These are phyloP conservation scores for Pinus albicaulis DNA, from an alignment of 75 land plant species.

Conservation along the genomic window DNA sequence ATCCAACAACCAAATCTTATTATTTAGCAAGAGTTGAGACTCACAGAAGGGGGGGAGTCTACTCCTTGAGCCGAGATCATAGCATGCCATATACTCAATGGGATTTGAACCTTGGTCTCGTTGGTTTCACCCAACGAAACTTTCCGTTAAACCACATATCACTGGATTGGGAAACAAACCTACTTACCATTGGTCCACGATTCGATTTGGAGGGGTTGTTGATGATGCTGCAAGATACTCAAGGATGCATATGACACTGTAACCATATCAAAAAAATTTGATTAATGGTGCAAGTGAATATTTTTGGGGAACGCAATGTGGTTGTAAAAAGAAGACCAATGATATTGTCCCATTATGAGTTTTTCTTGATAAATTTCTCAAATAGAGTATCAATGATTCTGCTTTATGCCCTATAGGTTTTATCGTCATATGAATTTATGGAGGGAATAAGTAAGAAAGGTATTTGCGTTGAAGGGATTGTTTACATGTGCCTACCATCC, in stretches of 20 bases:
- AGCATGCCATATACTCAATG: too few relatives aligned
- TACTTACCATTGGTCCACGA: conserved; percentile 93
- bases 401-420: conserved; percentile 36
- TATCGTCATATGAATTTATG: conserved; percentile 89
- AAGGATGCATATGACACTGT: conserved; percentile 96
- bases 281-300: background rate
- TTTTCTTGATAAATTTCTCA: conserved; percentile 5
- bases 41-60: too few relatives aligned
- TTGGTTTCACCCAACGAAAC: too few relatives aligned
- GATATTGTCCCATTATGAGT: background rate
- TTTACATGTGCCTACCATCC: conserved; percentile 70
- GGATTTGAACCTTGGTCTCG: too few relatives aligned
- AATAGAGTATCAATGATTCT: background rate
- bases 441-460: conserved; percentile 98
- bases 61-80: too few relatives aligned
- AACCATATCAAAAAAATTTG: background rate
- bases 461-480: conserved; percentile 98
- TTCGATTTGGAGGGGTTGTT: conserved; percentile 96
- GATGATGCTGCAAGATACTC: conserved; percentile 99
- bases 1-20: too few relatives aligned
- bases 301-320: background rate
- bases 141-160: too few relatives aligned
- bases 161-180: conserved; percentile 69
- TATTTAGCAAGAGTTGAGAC: too few relatives aligned
- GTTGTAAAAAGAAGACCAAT: background rate